A percentile compares a stretch with the other conserved stretches of the same genome.
Evolutionary conservation across 179 eudicot genomes (phyloP).

Genomic region (Actinidia polygama): DNA sequence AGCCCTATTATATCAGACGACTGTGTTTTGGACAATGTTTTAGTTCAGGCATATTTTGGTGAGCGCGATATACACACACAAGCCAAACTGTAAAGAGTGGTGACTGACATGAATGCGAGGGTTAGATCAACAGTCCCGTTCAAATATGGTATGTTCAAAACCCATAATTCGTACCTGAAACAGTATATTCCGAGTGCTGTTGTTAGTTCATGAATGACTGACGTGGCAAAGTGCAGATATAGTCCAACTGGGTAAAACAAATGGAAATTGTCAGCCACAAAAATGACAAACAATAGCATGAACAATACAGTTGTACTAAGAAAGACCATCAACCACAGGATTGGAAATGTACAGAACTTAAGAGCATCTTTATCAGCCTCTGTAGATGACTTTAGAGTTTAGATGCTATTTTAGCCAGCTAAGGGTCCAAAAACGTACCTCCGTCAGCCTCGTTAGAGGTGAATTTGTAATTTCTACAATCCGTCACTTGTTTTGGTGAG

Average conservation of each 20-base stretch:
- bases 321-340: background rate
- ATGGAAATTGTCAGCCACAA: conserved; percentile 22
- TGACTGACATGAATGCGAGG: background rate
- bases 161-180: conserved; percentile 70
- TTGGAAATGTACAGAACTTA: conserved; percentile 10
- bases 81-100: conserved; percentile 3
- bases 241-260: conserved; percentile 51
- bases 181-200: conserved; percentile 92
- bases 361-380: too few species aligned
- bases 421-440: too few species aligned
- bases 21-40: background rate
- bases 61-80: background rate
- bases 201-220: conserved; percentile 93
- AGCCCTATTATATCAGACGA: background rate
- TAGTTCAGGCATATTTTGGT: background rate
- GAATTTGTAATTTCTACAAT: too few species aligned
- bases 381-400: too few species aligned
- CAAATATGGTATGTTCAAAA: background rate
- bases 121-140: conserved; percentile 1
- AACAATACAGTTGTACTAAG: background rate
- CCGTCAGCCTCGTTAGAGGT: too few species aligned
- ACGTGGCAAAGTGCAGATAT: conserved; percentile 86
- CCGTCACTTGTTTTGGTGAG: too few species aligned
- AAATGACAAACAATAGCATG: conserved; percentile 15
- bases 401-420: too few species aligned